Conservation (phyloP, 257 asterid genomes). For the Solanum bulbocastanum region DNA sequence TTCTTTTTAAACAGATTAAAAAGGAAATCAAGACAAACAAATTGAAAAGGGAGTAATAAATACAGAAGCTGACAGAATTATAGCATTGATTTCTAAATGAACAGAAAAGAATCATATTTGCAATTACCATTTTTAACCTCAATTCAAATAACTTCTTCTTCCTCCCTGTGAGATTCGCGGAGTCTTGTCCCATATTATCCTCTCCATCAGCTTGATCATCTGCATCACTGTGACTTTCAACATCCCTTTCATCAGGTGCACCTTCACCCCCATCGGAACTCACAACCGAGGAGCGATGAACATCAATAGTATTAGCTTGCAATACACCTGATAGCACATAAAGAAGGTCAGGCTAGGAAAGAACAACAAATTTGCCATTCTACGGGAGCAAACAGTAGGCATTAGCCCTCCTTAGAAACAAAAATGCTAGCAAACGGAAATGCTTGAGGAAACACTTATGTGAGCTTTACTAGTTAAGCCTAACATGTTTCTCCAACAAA, state of each 20-base stretch:
- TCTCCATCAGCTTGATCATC: constrained; percentile 28
- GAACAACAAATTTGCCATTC: neutral
- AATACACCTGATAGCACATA: constrained; percentile 19
- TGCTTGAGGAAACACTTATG: neutral
- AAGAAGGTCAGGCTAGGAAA: neutral
- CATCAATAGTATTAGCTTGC: constrained; percentile 12
- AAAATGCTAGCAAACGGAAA: neutral
- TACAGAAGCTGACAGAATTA: neutral
- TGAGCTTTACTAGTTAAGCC: neutral
- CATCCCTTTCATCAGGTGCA: constrained; percentile 21
- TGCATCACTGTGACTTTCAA: constrained; percentile 19
- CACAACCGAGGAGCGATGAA: constrained; percentile 5
- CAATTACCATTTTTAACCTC: constrained; percentile 71
- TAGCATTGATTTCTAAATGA: neutral
- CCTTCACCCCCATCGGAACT: constrained; percentile 22
- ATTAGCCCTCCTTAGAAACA: neutral
- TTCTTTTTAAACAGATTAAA: neutral
- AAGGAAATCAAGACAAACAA: neutral
- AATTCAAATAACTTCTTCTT: constrained; percentile 67
- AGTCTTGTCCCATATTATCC: constrained; percentile 17
- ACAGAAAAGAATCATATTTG: neutral
- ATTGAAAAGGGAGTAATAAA: neutral
- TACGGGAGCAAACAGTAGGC: neutral
- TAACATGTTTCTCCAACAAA: neutral
- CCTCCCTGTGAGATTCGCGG: constrained; percentile 59